A percentile compares a stretch with the other conserved stretches of the same genome.
Conservation (phyloP, 2,329 filamentous ascomycete genomes). For the Nigrospora oryzae region DNA sequence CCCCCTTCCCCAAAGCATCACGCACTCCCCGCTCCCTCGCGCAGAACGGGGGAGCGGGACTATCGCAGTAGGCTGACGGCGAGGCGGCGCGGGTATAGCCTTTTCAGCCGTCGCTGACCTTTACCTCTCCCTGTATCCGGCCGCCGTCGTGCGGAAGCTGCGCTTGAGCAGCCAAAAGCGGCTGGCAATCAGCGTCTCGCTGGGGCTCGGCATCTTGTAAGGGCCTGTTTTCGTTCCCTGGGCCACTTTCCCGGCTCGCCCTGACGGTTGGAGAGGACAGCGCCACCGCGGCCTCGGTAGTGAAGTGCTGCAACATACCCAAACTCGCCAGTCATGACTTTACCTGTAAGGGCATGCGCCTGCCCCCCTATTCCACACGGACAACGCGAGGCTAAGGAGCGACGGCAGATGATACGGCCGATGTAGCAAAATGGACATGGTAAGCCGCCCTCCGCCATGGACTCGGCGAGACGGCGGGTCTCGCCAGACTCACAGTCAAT, state of each 20-base stretch:
- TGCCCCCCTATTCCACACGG: neutral
- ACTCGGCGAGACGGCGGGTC: no score
- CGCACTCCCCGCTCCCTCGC: no score
- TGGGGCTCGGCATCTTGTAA: neutral
- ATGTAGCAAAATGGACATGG: neutral
- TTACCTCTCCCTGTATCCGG: neutral
- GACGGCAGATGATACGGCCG: neutral
- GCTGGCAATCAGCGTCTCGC: neutral
- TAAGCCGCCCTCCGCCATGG: neutral
- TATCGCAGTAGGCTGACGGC: no score
- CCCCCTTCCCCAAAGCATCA: neutral
- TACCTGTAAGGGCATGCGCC: neutral
- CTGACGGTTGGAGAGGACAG: no score
- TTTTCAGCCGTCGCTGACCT: neutral
- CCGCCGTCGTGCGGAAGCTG: neutral
- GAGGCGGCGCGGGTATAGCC: neutral
- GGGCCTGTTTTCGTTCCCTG: neutral
- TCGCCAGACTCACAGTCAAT: no score
- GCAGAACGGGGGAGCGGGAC: no score
- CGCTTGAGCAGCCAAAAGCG: neutral
- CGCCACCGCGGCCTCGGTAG: no score
- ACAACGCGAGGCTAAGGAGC: neutral
- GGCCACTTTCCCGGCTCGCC: no score
- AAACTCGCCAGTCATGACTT: neutral
- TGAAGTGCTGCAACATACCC: no score